Conservation (phyloP, 1,139 yeast species). For the Diutina pseudorugosa region DNA sequence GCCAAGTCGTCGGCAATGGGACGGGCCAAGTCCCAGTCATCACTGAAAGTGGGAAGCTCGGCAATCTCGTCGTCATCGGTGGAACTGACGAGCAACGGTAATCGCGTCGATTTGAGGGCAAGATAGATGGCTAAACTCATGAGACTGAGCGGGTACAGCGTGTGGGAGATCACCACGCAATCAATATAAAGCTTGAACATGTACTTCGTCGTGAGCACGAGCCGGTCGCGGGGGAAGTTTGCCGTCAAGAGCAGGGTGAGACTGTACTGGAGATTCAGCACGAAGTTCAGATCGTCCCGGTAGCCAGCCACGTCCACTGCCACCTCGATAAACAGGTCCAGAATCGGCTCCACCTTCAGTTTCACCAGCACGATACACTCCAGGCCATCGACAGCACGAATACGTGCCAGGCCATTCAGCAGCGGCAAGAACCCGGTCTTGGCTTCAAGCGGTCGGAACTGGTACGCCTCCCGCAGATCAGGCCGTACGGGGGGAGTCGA, state of each 20-base stretch:
- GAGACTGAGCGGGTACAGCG: conserved; percentile 64
- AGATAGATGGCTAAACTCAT: conserved; percentile 69
- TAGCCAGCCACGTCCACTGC: conserved; percentile 68
- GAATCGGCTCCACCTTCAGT: conserved; percentile 60
- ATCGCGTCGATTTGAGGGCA: conserved; percentile 65
- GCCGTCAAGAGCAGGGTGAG: conserved; percentile 34
- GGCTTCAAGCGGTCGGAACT: conserved; percentile 80
- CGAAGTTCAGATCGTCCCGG: conserved; percentile 58
- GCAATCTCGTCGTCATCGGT: conserved; percentile 49
- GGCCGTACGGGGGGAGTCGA: conserved; percentile 61
- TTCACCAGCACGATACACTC: conserved; percentile 89
- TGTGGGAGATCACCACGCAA: conserved; percentile 57
- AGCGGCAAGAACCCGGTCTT: conserved; percentile 70
- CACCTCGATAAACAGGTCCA: conserved; percentile 44
- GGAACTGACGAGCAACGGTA: conserved; percentile 63
- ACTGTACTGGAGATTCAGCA: conserved; percentile 43
- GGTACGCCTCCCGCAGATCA: conserved; percentile 63
- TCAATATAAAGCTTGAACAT: conserved; percentile 70
- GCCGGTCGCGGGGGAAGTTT: conserved; percentile 33
- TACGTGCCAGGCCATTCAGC: conserved; percentile 86
- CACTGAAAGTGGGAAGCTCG: conserved; percentile 86
- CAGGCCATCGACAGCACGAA: conserved; percentile 76
- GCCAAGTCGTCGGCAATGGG: conserved; percentile 22
- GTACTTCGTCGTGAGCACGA: conserved; percentile 61
- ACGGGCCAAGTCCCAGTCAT: conserved; percentile 59